Evolutionary conservation across 2,329 filamentous ascomycete species (phyloP).

Genomic region (Fusarium graminum): DNA sequence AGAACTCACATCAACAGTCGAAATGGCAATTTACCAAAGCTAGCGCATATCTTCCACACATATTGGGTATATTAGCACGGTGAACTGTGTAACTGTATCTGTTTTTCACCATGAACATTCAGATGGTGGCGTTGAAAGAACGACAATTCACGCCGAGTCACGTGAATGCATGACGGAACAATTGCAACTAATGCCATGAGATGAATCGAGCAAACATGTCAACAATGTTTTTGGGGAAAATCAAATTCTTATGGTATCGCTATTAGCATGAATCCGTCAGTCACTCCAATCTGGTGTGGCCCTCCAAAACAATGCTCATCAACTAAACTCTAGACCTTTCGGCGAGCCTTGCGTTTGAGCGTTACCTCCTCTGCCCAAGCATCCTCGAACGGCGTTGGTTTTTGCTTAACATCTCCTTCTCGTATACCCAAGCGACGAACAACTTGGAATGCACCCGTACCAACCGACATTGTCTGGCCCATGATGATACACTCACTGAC

Average conservation of each 20-base stretch:
- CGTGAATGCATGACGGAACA: conserved; percentile 24
- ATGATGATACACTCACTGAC: conserved; percentile 98
- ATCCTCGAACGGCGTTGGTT: conserved; percentile 79
- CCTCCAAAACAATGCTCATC: conserved; percentile 3
- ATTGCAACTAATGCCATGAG: not conserved
- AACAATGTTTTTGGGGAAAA: not conserved
- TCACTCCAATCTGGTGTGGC: not conserved
- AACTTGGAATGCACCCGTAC: conserved; percentile 92
- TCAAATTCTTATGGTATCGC: conserved; percentile 28
- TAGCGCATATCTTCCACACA: conserved; percentile 57
- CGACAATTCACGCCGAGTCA: conserved; percentile 2
- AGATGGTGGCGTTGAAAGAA: conserved; percentile 5
- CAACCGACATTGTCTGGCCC: conserved; percentile 92
- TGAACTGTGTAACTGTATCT: not conserved
- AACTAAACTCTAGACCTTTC: conserved; percentile 26
- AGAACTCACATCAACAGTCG: too few relatives aligned
- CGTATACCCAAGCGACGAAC: conserved; percentile 80
- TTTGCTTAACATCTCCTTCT: conserved; percentile 67
- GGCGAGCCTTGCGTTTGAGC: conserved; percentile 40
- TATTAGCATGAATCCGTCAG: conserved; percentile 16
- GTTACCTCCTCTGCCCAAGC: conserved; percentile 61
- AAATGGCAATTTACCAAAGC: conserved; percentile 48
- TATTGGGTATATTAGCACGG: conserved; percentile 21
- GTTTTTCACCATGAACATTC: not conserved
- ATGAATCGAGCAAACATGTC: not conserved